Base-by-base conservation (phyloP, 805 yeast species). In the Wickerhamomyces pijperi region DNA sequence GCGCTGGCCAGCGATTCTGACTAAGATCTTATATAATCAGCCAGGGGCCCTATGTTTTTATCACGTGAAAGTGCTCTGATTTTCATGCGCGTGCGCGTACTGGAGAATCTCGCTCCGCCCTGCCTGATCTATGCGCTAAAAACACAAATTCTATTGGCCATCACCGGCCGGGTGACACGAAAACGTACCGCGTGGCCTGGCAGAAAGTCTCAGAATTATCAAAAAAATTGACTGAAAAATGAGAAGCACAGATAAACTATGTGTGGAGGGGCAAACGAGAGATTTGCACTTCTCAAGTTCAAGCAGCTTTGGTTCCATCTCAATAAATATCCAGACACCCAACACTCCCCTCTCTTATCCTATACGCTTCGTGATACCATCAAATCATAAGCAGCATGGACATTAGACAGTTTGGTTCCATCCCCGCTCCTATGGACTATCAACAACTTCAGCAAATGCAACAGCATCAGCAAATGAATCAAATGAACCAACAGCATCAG, bases 401-500 rank as follows among this genome's bases (percentile, higher is more conserved):
- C 44, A 47, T 60, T 41, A 60, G 65, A 55, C 65, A 54, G 45
- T 60, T 52, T 25, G 29, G n/a, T 4, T 25, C 29, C 42, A 47
- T 63, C 15, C 51, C 59, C 20, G 57, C 62, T 6, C 61, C 64
- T 34, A 52, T 47, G 32, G 49, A 47, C 39, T 43, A 47, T 46
- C 57, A 55, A 36, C 43, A 37, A 29, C 47, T 41, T 29, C 50
- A 45, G 39, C 29, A 51, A 55, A 44, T 53, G 55, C 23, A 43
- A 55, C 3, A 51, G 55, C 11, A 44, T 45, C 20, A 51, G 55
- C 36, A 53, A 51, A 3, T 44, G 45, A 21, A 35, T 25, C 41
- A 42, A 37, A 37, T 37, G 13, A 18, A 31, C 12, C 19, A 17
- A 16, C 33, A 31, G n/a, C 7, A 17, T 9, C 33, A 31, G 15